These are phyloP conservation scores for Neurospora africana DNA, from an alignment of 495 filamentous ascomycete species.

Conservation along the genomic window DNA sequence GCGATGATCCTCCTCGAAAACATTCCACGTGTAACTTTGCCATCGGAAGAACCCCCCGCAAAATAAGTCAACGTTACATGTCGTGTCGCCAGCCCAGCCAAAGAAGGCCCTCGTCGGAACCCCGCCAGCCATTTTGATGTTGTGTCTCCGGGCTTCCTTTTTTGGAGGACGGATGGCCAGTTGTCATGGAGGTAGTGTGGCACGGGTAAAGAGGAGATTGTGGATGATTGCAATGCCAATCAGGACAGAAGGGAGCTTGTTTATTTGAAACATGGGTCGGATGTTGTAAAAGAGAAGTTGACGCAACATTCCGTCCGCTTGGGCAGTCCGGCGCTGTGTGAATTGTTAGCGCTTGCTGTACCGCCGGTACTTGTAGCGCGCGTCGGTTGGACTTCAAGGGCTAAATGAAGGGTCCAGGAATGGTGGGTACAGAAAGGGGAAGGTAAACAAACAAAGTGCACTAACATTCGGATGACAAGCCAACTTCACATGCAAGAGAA, in stretches of 20 bases:
- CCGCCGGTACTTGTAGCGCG: background rate
- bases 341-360: background rate
- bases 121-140: background rate
- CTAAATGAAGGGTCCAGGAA: background rate
- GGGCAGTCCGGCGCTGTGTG: background rate
- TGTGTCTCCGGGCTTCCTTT: background rate
- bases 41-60: background rate
- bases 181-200: background rate
- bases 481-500: background rate
- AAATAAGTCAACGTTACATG: background rate
- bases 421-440: background rate
- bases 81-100: background rate
- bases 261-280: background rate
- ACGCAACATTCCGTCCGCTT: background rate
- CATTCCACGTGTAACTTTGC: background rate
- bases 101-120: background rate
- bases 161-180: background rate
- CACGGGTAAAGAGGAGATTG: background rate
- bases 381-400: background rate
- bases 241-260: background rate
- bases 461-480: background rate
- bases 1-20: background rate
- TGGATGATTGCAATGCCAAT: background rate
- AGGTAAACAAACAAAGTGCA: background rate
- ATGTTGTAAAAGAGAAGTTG: background rate